Base-by-base conservation (phyloP, 441 rosid genomes). In the Erysimum pusillum region DNA sequence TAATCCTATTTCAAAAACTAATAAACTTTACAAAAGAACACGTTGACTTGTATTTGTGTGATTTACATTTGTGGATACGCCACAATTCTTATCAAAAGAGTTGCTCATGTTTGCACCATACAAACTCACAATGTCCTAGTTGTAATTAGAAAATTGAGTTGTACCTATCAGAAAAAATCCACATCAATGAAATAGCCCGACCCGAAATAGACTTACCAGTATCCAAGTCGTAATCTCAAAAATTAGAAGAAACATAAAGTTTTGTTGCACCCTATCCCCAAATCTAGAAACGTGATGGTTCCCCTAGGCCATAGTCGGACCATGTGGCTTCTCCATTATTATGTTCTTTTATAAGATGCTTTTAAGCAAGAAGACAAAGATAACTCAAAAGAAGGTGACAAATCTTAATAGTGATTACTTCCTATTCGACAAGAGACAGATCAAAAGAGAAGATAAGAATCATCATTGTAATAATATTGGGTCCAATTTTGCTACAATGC, bases 301-400 rank as follows among this genome's bases (percentile, higher is more conserved):
- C 67, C 81, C 81, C 69, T 67, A 25, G 51, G 58, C 80, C 72
- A 71, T 77, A 48, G 44, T 77, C 36, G 69, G 7, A 58, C 73
- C 81, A 78, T 78, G 81, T 78, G 81, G 64, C 64, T 78, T 58
- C 69, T 78, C 51, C 69, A 78, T 78, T 78, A 78, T 78, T 78
- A 78, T 73, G 81, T 77, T 77, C 25, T 39, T 65, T 41, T 31
- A 2, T 73, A 44, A 25, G 67, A 49, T 77, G 81, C 77, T 67
- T 78, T 73, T 60, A 67, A 65, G 78, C 78, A 78, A 73, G 20
- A 53, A 73, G 77, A 78, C 81, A 78, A 78, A 73, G 70, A 44
- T 67, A 67, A 78, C 74, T 53, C 60, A n/a, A 61, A 54, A 78
- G 70, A 67, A 78, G 70, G 74, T 61, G 78, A 78, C 81, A 78